Percentiles rank a stretch among this genome's conserved stretches.
phyloP scores from a whole-genome alignment of 768 basidiomycete genomes.

The Pulveroboletus sp. region DNA sequence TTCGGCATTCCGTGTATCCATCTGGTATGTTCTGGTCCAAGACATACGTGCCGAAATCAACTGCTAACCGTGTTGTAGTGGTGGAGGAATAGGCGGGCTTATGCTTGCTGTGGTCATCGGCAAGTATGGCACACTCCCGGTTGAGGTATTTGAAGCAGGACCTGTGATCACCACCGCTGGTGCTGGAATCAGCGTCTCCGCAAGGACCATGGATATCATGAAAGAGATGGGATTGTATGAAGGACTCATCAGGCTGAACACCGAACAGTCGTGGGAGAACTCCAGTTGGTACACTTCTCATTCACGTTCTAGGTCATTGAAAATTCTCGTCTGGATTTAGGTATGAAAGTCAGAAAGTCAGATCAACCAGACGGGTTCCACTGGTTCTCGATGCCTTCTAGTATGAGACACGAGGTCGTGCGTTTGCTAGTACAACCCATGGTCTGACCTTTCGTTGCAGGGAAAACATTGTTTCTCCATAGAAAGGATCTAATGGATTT shows the following conservation, averaged over 20 bases:
- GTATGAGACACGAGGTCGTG: too few relatives aligned
- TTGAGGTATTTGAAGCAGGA: slow-evolving; percentile 36
- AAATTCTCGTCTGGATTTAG: slow-evolving; percentile 6
- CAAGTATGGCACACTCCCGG: too few relatives aligned
- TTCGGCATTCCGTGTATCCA: too few relatives aligned
- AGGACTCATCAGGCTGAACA: slow-evolving; percentile 22
- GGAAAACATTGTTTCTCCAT: slow-evolving; percentile 31
- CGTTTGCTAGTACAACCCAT: not conserved
- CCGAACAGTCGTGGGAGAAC: slow-evolving; percentile 16
- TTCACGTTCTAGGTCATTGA: not conserved
- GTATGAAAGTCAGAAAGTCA: slow-evolving; percentile 28
- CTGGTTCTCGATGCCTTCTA: slow-evolving; percentile 29
- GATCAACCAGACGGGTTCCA: slow-evolving; percentile 32
- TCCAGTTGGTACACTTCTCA: slow-evolving; percentile 9
- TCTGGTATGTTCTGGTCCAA: too few relatives aligned
- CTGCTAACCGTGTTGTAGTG: too few relatives aligned
- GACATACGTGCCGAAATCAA: too few relatives aligned
- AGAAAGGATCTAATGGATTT: slow-evolving; percentile 37
- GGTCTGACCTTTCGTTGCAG: slow-evolving; percentile 14
- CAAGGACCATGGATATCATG: too few relatives aligned
- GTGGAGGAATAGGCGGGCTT: too few relatives aligned
- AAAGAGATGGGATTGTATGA: slow-evolving; percentile 41
- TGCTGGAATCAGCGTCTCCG: too few relatives aligned
- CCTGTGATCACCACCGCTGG: slow-evolving; percentile 40
- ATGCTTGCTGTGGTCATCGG: too few relatives aligned